Evolutionary conservation across 2,329 filamentous ascomycete species (phyloP).

Genomic region (Penicillium sp.): DNA sequence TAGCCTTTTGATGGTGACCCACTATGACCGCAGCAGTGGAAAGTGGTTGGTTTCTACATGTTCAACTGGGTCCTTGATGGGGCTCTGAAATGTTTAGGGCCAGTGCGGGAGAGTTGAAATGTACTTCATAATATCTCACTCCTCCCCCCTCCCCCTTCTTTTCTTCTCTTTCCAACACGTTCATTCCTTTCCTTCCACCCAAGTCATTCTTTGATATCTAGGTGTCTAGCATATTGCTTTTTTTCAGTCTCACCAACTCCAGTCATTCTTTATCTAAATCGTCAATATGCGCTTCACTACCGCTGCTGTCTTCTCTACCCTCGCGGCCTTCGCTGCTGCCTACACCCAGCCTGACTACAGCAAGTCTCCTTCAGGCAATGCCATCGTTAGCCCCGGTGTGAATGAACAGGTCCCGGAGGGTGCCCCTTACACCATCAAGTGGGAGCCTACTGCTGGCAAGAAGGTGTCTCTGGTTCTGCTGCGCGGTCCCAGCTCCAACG

Average conservation of each 20-base stretch:
- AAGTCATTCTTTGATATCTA: conserved; percentile 20
- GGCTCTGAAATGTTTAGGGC: conserved; percentile 2
- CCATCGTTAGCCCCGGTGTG: conserved; percentile 51
- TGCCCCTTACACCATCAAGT: conserved; percentile 55
- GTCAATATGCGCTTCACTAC: conserved; percentile 40
- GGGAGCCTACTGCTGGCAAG: conserved; percentile 43
- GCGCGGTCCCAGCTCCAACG: conserved; percentile 55
- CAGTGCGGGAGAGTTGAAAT: conserved; percentile 6
- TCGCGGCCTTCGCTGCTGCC: conserved; percentile 39
- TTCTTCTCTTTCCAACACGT: conserved; percentile 12
- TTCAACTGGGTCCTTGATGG: conserved; percentile 3
- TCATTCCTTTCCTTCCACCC: conserved; percentile 12
- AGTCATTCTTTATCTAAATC: conserved; percentile 26
- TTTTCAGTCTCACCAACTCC: conserved; percentile 17
- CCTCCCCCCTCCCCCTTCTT: conserved; percentile 13
- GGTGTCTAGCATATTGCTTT: conserved; percentile 12
- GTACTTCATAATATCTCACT: conserved; percentile 3
- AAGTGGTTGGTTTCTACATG: neutral
- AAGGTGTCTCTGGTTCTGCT: conserved; percentile 56
- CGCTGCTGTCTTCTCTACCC: conserved; percentile 34
- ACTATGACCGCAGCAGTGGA: neutral
- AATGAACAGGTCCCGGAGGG: conserved; percentile 54
- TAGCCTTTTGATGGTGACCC: conserved; percentile 5
- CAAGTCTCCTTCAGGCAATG: conserved; percentile 47
- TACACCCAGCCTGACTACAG: conserved; percentile 36